Conservation (phyloP, 108 stramenopile species). For the Hondaea fermentalgiana region DNA sequence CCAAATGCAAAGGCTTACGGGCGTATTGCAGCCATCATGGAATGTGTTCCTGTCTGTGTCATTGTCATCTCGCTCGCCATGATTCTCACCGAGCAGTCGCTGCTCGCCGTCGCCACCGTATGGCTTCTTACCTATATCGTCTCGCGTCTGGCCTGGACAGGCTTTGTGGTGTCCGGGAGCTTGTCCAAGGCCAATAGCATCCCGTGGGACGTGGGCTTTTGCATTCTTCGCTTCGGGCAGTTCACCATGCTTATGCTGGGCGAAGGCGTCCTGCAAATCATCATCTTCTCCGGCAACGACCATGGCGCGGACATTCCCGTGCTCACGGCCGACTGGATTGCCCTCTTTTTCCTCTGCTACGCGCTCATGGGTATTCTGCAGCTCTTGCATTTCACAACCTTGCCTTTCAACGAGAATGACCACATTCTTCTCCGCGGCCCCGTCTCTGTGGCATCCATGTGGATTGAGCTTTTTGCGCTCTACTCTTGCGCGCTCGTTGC, state of each 20-base stretch:
- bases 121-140: background rate
- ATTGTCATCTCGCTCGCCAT: background rate
- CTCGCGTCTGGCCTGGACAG: background rate
- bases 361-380: background rate
- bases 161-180: background rate
- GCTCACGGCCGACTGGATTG: background rate
- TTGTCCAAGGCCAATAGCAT: background rate
- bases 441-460: background rate
- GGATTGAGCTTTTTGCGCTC: background rate
- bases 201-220: background rate
- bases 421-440: background rate
- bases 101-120: background rate
- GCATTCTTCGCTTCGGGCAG: background rate
- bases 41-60: background rate
- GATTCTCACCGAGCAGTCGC: background rate
- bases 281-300: background rate
- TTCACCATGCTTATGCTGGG: conserved; percentile 11
- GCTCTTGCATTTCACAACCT: background rate
- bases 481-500: background rate
- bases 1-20: background rate
- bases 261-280: conserved; percentile 8
- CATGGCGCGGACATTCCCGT: background rate
- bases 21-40: background rate
- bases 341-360: background rate
- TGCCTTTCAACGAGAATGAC: background rate